Evolutionary conservation across 345 rosid genomes (phyloP).

Genomic region (Eucalyptus regnans): DNA sequence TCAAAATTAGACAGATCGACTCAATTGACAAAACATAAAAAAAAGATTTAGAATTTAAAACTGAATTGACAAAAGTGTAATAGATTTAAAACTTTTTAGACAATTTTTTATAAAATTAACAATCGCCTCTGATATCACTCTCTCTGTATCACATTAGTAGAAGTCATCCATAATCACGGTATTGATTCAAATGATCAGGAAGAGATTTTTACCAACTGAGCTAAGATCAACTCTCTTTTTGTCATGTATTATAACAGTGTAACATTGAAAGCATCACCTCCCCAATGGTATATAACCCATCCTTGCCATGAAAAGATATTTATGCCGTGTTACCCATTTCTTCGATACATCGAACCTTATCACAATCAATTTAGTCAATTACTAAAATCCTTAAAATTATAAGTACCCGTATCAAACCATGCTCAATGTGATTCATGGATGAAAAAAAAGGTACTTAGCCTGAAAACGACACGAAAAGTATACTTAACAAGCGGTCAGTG

Average conservation of each 20-base stretch:
- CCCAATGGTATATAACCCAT: not conserved
- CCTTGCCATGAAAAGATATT: not conserved
- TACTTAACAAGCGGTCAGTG: not conserved
- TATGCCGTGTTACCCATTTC: not conserved
- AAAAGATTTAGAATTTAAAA: too few relatives aligned
- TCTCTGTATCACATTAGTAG: fast-evolving
- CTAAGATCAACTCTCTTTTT: not conserved
- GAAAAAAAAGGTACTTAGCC: not conserved
- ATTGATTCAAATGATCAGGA: not conserved
- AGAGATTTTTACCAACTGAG: not conserved
- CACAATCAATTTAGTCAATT: not conserved
- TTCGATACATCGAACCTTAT: not conserved
- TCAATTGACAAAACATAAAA: fast-evolving
- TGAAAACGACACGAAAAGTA: not conserved
- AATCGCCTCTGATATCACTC: fast-evolving
- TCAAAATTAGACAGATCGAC: fast-evolving
- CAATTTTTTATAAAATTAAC: fast-evolving
- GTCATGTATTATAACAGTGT: not conserved
- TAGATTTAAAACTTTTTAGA: fast-evolving
- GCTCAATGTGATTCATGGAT: not conserved
- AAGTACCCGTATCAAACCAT: fast-evolving
- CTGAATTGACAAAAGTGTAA: fast-evolving
- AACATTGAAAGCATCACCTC: not conserved
- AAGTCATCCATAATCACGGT: not conserved
- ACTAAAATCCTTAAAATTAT: not conserved